phyloP scores from a whole-genome alignment of 179 eudicot genomes.

The Pouteria campechiana region DNA sequence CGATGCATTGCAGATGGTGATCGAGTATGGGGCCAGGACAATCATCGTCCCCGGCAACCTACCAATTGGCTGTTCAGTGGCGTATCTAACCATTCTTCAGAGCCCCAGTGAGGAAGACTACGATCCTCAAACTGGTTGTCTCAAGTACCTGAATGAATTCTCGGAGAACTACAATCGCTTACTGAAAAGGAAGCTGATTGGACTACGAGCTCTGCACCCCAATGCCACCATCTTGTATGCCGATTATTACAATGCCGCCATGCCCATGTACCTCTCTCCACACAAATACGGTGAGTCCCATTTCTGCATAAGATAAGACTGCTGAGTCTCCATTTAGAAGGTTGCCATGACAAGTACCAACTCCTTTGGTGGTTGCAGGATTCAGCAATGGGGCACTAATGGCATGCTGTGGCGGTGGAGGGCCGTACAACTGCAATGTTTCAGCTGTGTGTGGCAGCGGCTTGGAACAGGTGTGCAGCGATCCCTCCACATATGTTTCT shows the following conservation, averaged over 20 bases:
- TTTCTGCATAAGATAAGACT: constrained; percentile 15
- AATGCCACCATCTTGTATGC: constrained; percentile 51
- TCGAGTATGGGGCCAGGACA: neutral
- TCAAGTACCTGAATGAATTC: constrained; percentile 47
- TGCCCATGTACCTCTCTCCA: constrained; percentile 31
- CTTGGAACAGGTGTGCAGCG: constrained; percentile 27
- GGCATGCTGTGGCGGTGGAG: constrained; percentile 76
- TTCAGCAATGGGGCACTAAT: constrained; percentile 25
- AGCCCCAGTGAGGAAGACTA: constrained; percentile 31
- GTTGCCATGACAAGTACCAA: constrained; percentile 16
- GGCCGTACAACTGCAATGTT: constrained; percentile 49
- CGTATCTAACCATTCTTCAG: neutral
- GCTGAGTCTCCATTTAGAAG: constrained; percentile 21
- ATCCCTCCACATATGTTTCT: constrained; percentile 32
- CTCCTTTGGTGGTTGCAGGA: constrained; percentile 29
- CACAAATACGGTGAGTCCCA: constrained; percentile 33
- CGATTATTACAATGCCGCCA: constrained; percentile 53
- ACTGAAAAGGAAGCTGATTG: constrained; percentile 36
- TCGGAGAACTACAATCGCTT: constrained; percentile 46
- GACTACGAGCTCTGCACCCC: constrained; percentile 35
- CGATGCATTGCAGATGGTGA: neutral
- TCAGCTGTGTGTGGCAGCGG: constrained; percentile 50
- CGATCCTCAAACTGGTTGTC: constrained; percentile 50
- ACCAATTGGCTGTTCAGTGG: neutral
- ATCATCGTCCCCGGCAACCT: neutral